Evolutionary conservation across 768 basidiomycete genomes (phyloP).

Genomic region (Calvatia gigantea): DNA sequence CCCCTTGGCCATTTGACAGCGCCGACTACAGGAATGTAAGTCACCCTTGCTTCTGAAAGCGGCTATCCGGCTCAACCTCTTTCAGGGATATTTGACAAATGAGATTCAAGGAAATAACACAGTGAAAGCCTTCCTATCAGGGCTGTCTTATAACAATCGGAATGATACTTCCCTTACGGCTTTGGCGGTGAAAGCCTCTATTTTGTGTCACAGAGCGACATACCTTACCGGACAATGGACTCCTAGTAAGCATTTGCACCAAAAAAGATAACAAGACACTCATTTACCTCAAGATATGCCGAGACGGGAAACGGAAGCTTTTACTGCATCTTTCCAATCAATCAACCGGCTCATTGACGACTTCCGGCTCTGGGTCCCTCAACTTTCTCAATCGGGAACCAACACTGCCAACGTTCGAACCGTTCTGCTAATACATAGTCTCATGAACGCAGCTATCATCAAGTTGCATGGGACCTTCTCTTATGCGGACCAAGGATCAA

Average conservation of each 20-base stretch:
- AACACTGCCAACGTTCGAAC: constrained; percentile 32
- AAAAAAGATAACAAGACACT: neutral
- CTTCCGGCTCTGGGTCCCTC: constrained; percentile 33
- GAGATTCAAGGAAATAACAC: constrained; percentile 45
- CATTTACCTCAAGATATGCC: constrained; percentile 32
- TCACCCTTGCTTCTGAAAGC: neutral
- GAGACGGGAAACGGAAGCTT: constrained; percentile 37
- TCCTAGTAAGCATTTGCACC: constrained; percentile 29
- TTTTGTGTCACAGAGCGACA: constrained; percentile 56
- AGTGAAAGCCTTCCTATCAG: constrained; percentile 45
- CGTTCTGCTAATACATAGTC: constrained; percentile 43
- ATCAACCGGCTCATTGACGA: constrained; percentile 43
- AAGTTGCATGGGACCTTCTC: constrained; percentile 49
- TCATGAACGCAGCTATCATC: constrained; percentile 47
- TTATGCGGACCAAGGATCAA: constrained; percentile 37
- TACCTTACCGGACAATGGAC: constrained; percentile 48
- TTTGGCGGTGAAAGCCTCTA: constrained; percentile 49
- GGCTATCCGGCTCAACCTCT: constrained; percentile 13
- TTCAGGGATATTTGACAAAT: constrained; percentile 41
- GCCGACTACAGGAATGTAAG: constrained; percentile 35
- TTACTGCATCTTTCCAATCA: constrained; percentile 39
- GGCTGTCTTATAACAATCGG: constrained; percentile 25
- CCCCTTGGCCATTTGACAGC: constrained; percentile 49
- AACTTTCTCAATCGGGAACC: constrained; percentile 26
- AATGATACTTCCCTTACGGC: constrained; percentile 36